Percentiles rank a stretch among this genome's conserved stretches.
Evolutionary conservation across 2,329 filamentous ascomycete genomes (phyloP).

Genomic region (Talaromyces sp.): DNA sequence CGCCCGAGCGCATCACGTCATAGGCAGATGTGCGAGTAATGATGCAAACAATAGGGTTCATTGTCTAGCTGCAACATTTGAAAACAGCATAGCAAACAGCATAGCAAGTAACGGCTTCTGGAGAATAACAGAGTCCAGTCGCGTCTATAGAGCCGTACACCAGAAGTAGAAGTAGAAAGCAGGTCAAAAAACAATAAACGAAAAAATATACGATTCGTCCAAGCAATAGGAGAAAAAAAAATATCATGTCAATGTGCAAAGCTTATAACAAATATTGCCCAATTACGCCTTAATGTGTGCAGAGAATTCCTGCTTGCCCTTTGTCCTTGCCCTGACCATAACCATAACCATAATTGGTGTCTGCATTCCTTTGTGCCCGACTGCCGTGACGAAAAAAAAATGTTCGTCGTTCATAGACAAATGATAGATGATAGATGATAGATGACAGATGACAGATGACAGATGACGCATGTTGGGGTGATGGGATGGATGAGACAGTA

Average conservation of each 20-base stretch:
- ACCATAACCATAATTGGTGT: neutral
- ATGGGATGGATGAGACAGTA: neutral
- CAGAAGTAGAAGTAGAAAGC: neutral
- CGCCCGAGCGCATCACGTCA: neutral
- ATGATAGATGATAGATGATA: neutral
- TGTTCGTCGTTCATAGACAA: neutral
- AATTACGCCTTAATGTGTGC: slow-evolving; percentile 23
- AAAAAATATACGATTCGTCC: slow-evolving; percentile 3
- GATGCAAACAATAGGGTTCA: neutral
- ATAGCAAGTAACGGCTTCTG: neutral
- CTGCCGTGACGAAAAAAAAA: neutral
- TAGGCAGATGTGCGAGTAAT: neutral
- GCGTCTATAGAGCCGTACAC: neutral
- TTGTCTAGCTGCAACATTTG: neutral
- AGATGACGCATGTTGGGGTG: neutral
- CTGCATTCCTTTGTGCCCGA: neutral
- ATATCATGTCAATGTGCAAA: slow-evolving; percentile 14
- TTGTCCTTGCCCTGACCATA: neutral
- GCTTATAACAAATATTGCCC: slow-evolving; percentile 16
- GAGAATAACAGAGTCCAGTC: neutral
- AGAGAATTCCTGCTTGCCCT: slow-evolving; percentile 8
- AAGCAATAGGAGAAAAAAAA: neutral
- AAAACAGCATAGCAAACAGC: too few species aligned
- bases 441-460: neutral
- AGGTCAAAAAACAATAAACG: neutral